Percentiles rank a stretch among this genome's conserved stretches.
Conservation (phyloP, 768 basidiomycete genomes). For the Lentinula aciculospora region DNA sequence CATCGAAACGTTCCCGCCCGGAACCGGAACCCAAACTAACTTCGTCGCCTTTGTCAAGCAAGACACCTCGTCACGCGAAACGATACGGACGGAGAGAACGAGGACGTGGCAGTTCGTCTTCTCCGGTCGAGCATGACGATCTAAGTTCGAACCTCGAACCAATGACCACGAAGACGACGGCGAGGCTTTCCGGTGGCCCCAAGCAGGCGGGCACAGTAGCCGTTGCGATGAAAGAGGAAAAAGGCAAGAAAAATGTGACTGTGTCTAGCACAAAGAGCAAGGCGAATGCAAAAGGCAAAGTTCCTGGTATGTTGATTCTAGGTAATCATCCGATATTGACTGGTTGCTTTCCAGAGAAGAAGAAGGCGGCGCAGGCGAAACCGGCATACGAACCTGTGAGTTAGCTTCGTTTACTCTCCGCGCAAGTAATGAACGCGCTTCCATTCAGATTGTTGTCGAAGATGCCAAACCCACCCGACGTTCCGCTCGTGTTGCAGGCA, state of each 20-base stretch:
- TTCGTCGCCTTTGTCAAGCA: conserved; percentile 7
- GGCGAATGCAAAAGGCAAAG: neutral
- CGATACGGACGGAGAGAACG: conserved; percentile 26
- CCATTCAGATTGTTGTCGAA: conserved; percentile 2
- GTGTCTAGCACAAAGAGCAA: neutral
- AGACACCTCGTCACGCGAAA: conserved; percentile 16
- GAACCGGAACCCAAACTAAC: neutral
- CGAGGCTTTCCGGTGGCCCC: neutral
- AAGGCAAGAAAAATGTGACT: conserved; percentile 21
- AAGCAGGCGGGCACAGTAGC: conserved; percentile 14
- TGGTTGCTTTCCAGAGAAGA: neutral
- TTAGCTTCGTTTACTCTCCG: neutral
- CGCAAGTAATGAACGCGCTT: neutral
- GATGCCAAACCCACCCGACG: conserved; percentile 8
- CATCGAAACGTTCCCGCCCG: conserved; percentile 4
- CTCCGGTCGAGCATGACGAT: conserved; percentile 17
- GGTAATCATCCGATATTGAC: too few relatives aligned
- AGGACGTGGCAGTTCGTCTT: conserved; percentile 19
- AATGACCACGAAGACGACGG: neutral
- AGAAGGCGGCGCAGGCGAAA: neutral
- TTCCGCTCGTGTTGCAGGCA: conserved; percentile 9
- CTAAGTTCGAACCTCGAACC: conserved; percentile 25
- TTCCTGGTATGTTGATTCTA: neutral
- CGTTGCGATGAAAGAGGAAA: conserved; percentile 24
- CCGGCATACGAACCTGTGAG: neutral